Base-by-base conservation (phyloP, 306 rosid species). In the Calophaca sinica region DNA sequence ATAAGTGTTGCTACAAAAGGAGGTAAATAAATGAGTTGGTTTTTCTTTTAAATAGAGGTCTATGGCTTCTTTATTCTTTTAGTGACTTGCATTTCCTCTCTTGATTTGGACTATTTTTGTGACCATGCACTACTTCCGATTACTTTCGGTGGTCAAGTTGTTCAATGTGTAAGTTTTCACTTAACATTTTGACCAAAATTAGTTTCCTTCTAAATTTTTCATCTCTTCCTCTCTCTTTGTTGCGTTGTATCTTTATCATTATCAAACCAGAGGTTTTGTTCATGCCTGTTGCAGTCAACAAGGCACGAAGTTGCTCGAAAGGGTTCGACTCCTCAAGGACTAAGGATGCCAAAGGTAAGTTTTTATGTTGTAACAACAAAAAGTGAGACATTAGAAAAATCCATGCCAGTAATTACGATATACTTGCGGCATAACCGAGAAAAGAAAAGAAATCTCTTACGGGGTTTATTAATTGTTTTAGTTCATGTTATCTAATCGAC, bases 1-100 rank as follows among this genome's bases (percentile, higher is more conserved):
- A 72, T 86, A 4, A 90, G 92, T 59, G 84, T 96, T 81, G 97
- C 99, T 36, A 92, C 99, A 13, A 92, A 90, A 89, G 99, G 99
- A 89, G 99, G 98, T 96, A 79, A 28, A n/a, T n/a, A n/a, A n/a
- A 4, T 7, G 10, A 4, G 14, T 39, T 70, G 3, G 29, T 38
- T 58, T 70, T 66, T 20, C 63, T 42, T 38, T 74, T 33, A 31
- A 59, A 46, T 32, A 32, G 7, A 67, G 51, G 41, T 51, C 2
- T 28, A 26, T 50, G 10, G 9, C 33, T 9, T 46, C 6, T 64
- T 57, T 49, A 5, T 41, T 20, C 35, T 57, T 65, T 62, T 26
- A 12, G 33, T 62, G 9, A 55, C 41, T 68, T 57, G 41, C 13
- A n/a, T 62, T 80, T 67, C 74, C 68, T 70, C 0, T 85, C 60